Conservation (phyloP, 129 eudicot genomes). For the Flaveria robusta region DNA sequence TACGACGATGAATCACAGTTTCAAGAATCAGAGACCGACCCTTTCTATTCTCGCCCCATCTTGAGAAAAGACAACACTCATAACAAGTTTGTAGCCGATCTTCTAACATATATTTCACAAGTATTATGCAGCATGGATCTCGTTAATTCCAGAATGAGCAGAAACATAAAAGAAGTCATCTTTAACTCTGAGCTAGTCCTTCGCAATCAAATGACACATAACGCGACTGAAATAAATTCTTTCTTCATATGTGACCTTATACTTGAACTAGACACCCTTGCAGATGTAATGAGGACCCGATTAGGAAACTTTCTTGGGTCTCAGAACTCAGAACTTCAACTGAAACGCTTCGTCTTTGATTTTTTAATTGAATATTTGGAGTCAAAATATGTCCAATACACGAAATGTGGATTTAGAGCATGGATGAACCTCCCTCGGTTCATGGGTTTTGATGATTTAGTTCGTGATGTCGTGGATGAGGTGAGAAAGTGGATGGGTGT, state of each 20-base stretch:
- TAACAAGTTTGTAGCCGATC: conserved; percentile 32
- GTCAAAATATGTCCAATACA: conserved; percentile 32
- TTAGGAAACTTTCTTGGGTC: conserved; percentile 48
- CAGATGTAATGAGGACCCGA: conserved; percentile 47
- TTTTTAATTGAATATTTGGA: conserved; percentile 64
- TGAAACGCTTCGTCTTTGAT: conserved; percentile 57
- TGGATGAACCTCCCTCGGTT: conserved; percentile 45
- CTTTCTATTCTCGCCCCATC: conserved; percentile 40
- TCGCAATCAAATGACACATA: conserved; percentile 26
- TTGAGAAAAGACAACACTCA: conserved; percentile 24
- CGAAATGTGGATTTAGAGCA: conserved; percentile 41
- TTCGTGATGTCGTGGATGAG: conserved; percentile 57
- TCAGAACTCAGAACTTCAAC: conserved; percentile 48
- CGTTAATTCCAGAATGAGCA: conserved; percentile 39
- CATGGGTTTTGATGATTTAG: conserved; percentile 49
- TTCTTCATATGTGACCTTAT: conserved; percentile 53
- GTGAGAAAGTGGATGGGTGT: conserved; percentile 70
- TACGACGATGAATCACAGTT: conserved; percentile 30
- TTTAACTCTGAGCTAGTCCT: conserved; percentile 55
- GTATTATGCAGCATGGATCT: conserved; percentile 44
- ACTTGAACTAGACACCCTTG: conserved; percentile 63
- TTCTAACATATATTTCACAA: conserved; percentile 47
- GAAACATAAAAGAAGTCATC: conserved; percentile 51
- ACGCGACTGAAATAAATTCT: conserved; percentile 20
- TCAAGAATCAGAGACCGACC: conserved; percentile 32